Percentiles rank a stretch among this genome's conserved stretches.
These are phyloP conservation scores for Yamadazyma endophytica DNA, from an alignment of 805 yeast species.

Conservation along the genomic window DNA sequence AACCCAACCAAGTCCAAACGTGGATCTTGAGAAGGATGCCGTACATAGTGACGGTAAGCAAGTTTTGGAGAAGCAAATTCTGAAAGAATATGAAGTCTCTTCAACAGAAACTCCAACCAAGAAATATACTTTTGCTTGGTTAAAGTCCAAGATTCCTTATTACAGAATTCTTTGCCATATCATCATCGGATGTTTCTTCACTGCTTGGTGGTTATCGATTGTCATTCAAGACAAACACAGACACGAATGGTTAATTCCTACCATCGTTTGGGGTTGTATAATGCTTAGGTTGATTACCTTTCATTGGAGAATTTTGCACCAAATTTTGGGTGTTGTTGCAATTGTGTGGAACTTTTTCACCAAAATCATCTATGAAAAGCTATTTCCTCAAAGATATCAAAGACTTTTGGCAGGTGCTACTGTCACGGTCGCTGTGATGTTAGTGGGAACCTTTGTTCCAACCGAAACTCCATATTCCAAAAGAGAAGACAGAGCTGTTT, in stretches of 20 bases:
- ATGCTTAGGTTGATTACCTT: slow-evolving; percentile 50
- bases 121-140: not conserved
- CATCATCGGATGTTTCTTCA: slow-evolving; percentile 37
- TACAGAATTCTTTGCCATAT: slow-evolving; percentile 11
- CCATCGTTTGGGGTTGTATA: slow-evolving; percentile 47
- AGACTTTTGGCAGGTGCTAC: slow-evolving; percentile 43
- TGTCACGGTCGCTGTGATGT: slow-evolving; percentile 43
- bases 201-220: slow-evolving; percentile 57
- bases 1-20: not conserved
- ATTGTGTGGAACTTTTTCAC: slow-evolving; percentile 27
- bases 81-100: not conserved
- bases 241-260: slow-evolving; percentile 55
- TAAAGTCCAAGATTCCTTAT: slow-evolving; percentile 8
- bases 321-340: slow-evolving; percentile 16
- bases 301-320: slow-evolving; percentile 32
- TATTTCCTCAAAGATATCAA: slow-evolving; percentile 37
- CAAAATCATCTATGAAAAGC: slow-evolving; percentile 29
- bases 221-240: slow-evolving; percentile 47
- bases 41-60: slow-evolving; percentile 4
- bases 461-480: slow-evolving; percentile 42
- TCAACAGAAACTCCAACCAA: not conserved
- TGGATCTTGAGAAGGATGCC: slow-evolving; percentile 7
- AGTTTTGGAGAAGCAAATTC: not conserved
- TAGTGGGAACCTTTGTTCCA: slow-evolving; percentile 53
- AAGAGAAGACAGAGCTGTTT: slow-evolving; percentile 51